Conservation (phyloP, 116 monocot species). For the Thalassia testudinum region DNA sequence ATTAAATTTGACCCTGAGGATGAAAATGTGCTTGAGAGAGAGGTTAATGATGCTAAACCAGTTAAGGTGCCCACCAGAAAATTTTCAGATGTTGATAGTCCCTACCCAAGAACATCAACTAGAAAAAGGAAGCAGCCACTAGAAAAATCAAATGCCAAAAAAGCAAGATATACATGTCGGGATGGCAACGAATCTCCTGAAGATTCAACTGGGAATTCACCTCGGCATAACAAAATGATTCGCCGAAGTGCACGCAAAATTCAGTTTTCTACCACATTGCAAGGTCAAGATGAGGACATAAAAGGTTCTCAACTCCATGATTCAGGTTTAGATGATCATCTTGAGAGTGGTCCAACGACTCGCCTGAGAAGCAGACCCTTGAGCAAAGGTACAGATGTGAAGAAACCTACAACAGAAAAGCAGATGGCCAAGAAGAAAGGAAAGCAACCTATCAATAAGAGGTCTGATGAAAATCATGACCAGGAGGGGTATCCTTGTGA, state of each 20-base stretch:
- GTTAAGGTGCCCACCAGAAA: conserved; percentile 6
- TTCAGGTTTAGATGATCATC: conserved; percentile 16
- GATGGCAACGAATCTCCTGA: conserved; percentile 1
- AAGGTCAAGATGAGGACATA: not conserved
- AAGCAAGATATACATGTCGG: not conserved
- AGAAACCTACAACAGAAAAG: conserved; percentile 16
- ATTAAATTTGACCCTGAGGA: conserved; percentile 12
- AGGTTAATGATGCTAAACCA: not conserved
- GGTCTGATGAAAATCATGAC: conserved; percentile 8
- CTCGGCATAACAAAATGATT: conserved; percentile 10
- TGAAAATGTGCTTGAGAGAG: not conserved
- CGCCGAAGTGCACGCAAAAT: conserved; percentile 14
- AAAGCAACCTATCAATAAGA: conserved; percentile 9
- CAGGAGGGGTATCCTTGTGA: conserved; percentile 38
- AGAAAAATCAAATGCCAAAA: conserved; percentile 20
- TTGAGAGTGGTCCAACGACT: conserved; percentile 28
- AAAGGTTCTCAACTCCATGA: not conserved
- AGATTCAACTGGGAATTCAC: conserved; percentile 9
- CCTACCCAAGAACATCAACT: conserved; percentile 9
- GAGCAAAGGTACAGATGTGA: conserved; percentile 10
- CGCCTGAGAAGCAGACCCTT: conserved; percentile 16
- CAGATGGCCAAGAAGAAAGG: conserved; percentile 21
- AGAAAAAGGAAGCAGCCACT: conserved; percentile 39
- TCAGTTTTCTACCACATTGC: not conserved
- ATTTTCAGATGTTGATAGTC: no score